Base-by-base conservation (phyloP, 1,284 basidiomycete genomes). In the Trametes polyzona region DNA sequence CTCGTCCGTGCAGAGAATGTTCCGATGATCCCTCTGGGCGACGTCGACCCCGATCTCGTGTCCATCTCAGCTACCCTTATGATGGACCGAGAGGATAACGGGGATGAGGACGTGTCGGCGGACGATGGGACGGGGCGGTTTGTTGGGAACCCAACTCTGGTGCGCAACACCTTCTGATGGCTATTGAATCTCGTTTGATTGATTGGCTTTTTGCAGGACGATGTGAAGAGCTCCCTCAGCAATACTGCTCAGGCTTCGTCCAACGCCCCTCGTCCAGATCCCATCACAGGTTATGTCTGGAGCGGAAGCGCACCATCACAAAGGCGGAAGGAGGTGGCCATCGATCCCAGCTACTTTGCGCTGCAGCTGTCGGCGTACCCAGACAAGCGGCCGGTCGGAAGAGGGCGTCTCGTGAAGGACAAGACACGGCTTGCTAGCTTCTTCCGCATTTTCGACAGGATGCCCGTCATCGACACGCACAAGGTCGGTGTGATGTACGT, bases 401-500 rank as follows among this genome's bases (percentile, higher is more conserved):
- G 65, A 8, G 68, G 71, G 8, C 79, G 76, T 48, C 75, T 80
- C 51, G 83, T 91, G 44, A 77, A 82, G 2, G 85, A 93, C 33
- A 74, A 85, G 3, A 71, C 78, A 2, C 66, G 71, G 21, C 72
- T 88, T n/a, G 72, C 79, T 2, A 71, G 73, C 23, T 83, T 88
- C 64, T 80, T 96, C 64, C 79, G 84, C 14, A 83, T 81, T 4
- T 81, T 99, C 30, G 95, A 98, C 67, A 81, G 85, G 40, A 91
- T 92, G 50, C 95, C 96, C 0, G 95, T 98, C 60, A 97, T 99
- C 62, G 97, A 99, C 73, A 96, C 95, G 1, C 93, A 98, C 76
- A 96, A 97, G 74, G 92, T 99, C 37, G 97, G 95, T 3, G 92
- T 99, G 36, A 79, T 99, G 73, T 99, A 98, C 69, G 96, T 96